phyloP scores from a whole-genome alignment of 768 basidiomycete species.

The Lepiota brunneoincarnata region DNA sequence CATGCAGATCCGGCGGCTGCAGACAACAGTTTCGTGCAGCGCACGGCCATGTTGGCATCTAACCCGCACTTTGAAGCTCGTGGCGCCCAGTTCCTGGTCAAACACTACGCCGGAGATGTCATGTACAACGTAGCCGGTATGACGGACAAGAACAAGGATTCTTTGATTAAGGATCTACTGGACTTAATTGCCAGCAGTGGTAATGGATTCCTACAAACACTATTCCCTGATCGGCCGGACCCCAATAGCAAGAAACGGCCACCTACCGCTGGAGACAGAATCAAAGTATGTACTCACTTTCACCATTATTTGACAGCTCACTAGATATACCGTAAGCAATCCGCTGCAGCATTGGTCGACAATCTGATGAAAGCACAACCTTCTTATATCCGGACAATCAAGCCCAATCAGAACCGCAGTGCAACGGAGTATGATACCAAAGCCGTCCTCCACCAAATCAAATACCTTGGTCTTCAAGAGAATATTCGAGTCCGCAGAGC shows the following conservation, averaged over 20 bases:
- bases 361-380: constrained; percentile 98
- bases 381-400: constrained; percentile 98
- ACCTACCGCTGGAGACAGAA: constrained; percentile 96
- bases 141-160: constrained; percentile 99
- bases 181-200: constrained; percentile 81
- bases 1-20: constrained; percentile 96
- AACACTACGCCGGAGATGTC: constrained; percentile 98
- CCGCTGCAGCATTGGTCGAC: constrained; percentile 94
- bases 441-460: constrained; percentile 97
- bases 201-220: constrained; percentile 80
- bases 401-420: constrained; percentile 96
- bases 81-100: constrained; percentile 91
- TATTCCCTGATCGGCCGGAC: constrained; percentile 95
- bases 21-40: constrained; percentile 95
- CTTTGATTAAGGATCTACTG: constrained; percentile 89
- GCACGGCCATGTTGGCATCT: constrained; percentile 73
- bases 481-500: constrained; percentile 97
- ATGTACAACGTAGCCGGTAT: constrained; percentile 97
- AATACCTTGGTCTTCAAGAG: constrained; percentile 97
- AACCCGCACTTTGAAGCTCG: constrained; percentile 96
- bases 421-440: constrained; percentile 90
- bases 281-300: constrained; percentile 60
- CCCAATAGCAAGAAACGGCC: constrained; percentile 97
- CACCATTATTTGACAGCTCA: background rate
- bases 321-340: constrained; percentile 46